A percentile compares a stretch with the other conserved stretches of the same genome.
These are phyloP conservation scores for Nicotiana benthamiana DNA, from an alignment of 257 asterid species.

Conservation along the genomic window DNA sequence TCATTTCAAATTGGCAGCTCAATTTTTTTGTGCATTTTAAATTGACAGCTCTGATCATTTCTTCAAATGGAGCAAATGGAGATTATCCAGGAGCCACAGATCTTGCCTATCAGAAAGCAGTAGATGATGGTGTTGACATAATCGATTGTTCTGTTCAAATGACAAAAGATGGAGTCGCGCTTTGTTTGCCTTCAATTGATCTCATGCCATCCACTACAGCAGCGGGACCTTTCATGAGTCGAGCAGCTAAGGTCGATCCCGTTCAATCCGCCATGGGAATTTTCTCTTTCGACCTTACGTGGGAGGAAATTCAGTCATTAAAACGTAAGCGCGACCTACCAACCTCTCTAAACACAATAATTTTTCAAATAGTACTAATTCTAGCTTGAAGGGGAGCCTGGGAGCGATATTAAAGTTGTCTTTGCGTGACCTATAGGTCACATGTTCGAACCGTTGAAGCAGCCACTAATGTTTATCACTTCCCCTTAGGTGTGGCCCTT, in stretches of 20 bases:
- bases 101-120: constrained; percentile 83
- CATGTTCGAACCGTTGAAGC: too few species aligned
- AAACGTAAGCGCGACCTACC: constrained; percentile 1
- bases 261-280: constrained; percentile 56
- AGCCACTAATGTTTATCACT: too few species aligned
- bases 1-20: background rate
- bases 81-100: constrained; percentile 71
- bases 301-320: constrained; percentile 41
- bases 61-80: constrained; percentile 91
- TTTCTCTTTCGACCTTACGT: constrained; percentile 74
- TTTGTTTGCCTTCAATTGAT: constrained; percentile 74
- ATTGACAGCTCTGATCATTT: constrained; percentile 6
- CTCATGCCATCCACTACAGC: constrained; percentile 74
- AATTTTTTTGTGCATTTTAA: background rate
- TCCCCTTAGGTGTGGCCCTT: too few species aligned
- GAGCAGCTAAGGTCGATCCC: constrained; percentile 27
- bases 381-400: too few species aligned
- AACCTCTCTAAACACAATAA: background rate
- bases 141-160: constrained; percentile 87
- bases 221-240: constrained; percentile 41
- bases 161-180: constrained; percentile 75
- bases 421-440: too few species aligned
- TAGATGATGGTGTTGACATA: constrained; percentile 64
- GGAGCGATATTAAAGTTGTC: too few species aligned
- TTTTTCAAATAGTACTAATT: background rate